These are phyloP conservation scores for Hygrophorus pudorinus DNA, from an alignment of 768 basidiomycete species.

Conservation along the genomic window DNA sequence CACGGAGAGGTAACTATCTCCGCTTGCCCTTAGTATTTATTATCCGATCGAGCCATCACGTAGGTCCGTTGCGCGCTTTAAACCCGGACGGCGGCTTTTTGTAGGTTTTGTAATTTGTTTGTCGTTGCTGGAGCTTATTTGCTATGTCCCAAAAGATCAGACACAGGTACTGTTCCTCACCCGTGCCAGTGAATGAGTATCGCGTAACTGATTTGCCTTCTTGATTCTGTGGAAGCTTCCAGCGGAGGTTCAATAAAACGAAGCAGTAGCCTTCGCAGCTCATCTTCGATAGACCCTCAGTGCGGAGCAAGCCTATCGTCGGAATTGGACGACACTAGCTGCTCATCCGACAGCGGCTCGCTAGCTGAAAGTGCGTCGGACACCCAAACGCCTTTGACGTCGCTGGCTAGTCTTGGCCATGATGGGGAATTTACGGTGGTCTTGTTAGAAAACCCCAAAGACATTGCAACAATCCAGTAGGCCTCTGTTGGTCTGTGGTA, in stretches of 20 bases:
- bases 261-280: too few relatives aligned
- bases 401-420: neutral
- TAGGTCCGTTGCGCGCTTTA: neutral
- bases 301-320: too few relatives aligned
- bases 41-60: too few relatives aligned
- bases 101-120: neutral
- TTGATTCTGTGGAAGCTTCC: neutral
- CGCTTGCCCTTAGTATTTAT: neutral
- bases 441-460: constrained; percentile 1
- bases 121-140: neutral
- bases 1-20: neutral
- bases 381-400: neutral
- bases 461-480: neutral
- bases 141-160: neutral
- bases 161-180: neutral
- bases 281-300: too few relatives aligned
- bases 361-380: neutral
- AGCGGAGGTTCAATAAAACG: neutral
- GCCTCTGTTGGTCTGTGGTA: neutral
- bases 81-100: neutral
- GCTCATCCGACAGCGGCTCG: neutral
- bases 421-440: constrained; percentile 2
- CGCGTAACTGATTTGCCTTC: neutral
- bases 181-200: too few relatives aligned
- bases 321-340: too few relatives aligned